These are phyloP conservation scores for Tephrocybe sp. DNA, from an alignment of 768 basidiomycete genomes.

Conservation along the genomic window DNA sequence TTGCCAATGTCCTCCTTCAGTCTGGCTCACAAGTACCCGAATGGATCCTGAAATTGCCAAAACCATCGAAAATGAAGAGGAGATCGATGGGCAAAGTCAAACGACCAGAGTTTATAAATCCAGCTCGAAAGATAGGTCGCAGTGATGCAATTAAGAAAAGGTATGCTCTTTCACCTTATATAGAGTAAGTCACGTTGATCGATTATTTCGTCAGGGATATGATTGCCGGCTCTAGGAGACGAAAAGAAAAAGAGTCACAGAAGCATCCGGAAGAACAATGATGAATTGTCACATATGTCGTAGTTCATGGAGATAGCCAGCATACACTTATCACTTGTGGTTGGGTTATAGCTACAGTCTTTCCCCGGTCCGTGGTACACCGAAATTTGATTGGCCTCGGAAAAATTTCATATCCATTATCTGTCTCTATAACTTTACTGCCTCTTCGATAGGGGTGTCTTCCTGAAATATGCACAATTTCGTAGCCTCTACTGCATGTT, in stretches of 20 bases:
- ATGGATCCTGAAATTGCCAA: conserved; percentile 94
- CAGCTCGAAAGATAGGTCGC: conserved; percentile 67
- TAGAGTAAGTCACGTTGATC: conserved; percentile 7
- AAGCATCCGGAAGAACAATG: too few relatives aligned
- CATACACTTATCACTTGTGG: too few relatives aligned
- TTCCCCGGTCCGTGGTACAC: too few relatives aligned
- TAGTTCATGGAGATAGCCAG: too few relatives aligned
- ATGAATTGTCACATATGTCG: too few relatives aligned
- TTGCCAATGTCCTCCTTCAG: conserved; percentile 93
- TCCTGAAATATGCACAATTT: too few relatives aligned
- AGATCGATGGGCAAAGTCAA: conserved; percentile 83
- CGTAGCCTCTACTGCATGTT: too few relatives aligned
- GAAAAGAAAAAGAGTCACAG: conserved; percentile 41
- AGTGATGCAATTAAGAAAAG: conserved; percentile 73
- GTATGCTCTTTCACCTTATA: conserved; percentile 32
- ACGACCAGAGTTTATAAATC: conserved; percentile 73
- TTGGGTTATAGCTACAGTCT: too few relatives aligned
- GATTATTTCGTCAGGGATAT: conserved; percentile 58
- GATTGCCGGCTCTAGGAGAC: conserved; percentile 71
- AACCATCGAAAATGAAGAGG: conserved; percentile 88
- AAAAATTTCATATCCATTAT: too few relatives aligned
- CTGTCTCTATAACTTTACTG: too few relatives aligned
- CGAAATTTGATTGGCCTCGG: too few relatives aligned
- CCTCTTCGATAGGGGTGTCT: too few relatives aligned
- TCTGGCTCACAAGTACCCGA: conserved; percentile 91